Evolutionary conservation across 176 grass and related monocot genomes (phyloP).

Genomic region (Tillandsia leiboldiana): DNA sequence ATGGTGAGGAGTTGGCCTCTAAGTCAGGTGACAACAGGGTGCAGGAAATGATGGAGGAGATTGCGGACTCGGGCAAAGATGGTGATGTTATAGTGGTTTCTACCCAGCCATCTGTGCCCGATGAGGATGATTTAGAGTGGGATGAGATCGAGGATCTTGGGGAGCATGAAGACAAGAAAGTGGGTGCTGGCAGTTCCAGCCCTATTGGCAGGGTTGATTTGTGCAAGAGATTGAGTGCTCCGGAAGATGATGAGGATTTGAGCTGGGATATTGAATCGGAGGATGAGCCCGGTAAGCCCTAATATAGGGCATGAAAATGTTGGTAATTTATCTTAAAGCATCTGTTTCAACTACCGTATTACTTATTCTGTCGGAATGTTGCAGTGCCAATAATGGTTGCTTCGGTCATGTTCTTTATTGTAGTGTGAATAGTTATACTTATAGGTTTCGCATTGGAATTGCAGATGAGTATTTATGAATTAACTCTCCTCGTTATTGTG

Average conservation of each 20-base stretch:
- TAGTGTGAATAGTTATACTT: neutral
- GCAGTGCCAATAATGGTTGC: neutral
- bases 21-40: slow-evolving; percentile 20
- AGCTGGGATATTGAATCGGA: slow-evolving; percentile 83
- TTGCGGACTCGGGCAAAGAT: slow-evolving; percentile 3
- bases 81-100: slow-evolving; percentile 56
- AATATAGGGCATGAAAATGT: neutral
- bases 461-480: neutral
- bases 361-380: neutral
- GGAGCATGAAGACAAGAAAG: slow-evolving; percentile 58
- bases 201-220: slow-evolving; percentile 41
- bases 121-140: slow-evolving; percentile 86
- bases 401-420: neutral
- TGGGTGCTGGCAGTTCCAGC: slow-evolving; percentile 20
- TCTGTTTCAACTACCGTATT: neutral
- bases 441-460: neutral
- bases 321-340: neutral
- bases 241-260: slow-evolving; percentile 58
- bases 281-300: slow-evolving; percentile 10
- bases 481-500: neutral
- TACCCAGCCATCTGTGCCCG: slow-evolving; percentile 23
- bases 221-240: slow-evolving; percentile 42
- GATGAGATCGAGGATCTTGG: slow-evolving; percentile 66
- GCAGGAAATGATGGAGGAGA: neutral
- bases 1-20: slow-evolving; percentile 25